Conservation (phyloP, 2,329 filamentous ascomycete genomes). For the Dryadomyces quercivorus region DNA sequence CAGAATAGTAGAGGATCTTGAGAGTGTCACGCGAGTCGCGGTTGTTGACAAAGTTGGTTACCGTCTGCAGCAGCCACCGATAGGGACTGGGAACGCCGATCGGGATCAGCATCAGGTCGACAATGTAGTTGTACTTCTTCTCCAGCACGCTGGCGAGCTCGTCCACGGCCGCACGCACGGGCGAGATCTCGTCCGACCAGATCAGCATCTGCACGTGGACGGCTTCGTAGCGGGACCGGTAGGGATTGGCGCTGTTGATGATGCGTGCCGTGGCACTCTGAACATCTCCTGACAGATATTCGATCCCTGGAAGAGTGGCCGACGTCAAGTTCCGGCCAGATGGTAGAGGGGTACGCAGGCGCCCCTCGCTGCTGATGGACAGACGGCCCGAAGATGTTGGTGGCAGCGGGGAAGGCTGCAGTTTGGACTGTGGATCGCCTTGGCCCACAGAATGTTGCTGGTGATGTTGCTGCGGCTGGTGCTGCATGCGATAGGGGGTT, state of each 20-base stretch:
- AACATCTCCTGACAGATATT: constrained; percentile 38
- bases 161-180: constrained; percentile 27
- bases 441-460: not conserved
- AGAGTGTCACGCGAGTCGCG: constrained; percentile 42
- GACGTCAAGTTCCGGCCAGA: constrained; percentile 39
- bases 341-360: constrained; percentile 43
- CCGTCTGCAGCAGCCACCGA: constrained; percentile 39
- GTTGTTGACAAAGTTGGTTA: constrained; percentile 40
- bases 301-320: constrained; percentile 31
- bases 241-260: constrained; percentile 29
- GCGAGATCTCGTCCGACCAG: constrained; percentile 43
- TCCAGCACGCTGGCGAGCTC: constrained; percentile 39
- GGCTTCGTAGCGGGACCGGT: constrained; percentile 39
- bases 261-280: constrained; percentile 37
- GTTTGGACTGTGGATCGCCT: not conserved
- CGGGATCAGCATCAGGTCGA: constrained; percentile 37
- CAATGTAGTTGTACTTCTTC: constrained; percentile 38
- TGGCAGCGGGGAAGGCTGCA: constrained; percentile 4
- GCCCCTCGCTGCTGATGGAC: constrained; percentile 26
- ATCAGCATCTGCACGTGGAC: constrained; percentile 40
- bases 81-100: constrained; percentile 32
- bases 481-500: not conserved
- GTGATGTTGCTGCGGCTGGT: constrained; percentile 2
- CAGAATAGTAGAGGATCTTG: constrained; percentile 47
- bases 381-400: constrained; percentile 23